Base-by-base conservation (phyloP, 768 basidiomycete species). In the Ramaria sp. region DNA sequence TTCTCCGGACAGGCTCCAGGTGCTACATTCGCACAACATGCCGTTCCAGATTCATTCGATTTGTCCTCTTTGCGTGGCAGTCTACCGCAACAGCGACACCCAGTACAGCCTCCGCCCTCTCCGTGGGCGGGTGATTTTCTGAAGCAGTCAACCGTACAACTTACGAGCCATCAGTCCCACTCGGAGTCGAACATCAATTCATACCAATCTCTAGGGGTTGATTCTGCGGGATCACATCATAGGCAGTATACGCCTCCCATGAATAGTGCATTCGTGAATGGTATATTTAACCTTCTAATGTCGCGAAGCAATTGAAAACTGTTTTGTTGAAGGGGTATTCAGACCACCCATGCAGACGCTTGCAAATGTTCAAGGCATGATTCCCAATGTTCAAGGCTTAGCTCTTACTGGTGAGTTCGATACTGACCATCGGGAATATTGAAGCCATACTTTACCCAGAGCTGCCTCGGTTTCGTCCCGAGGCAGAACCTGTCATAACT, bases 61-160 rank as follows among this genome's bases (percentile, higher is more conserved):
- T 64, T 89, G 4, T 74, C 79, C 49, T 17, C 50, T 67, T 46
- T 61, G 59, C 30, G 64, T 53, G 51, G 57, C 60, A 4, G 15
- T 15, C 58, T 61, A 22, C 46, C 50, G 22, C 64, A 54, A 51
- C 54, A 51, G 27, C 12, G 37, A 59, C 41, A 45, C 58, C 53
- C 51, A 54, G 60, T 59, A 41, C 69, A 63, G 47, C 60, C 58
- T 20, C 57, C 67, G 11, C 45, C 66, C 24, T 71, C 74, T 15
- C 68, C 74, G n/a, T 88, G 86, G 85, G 81, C 84, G 1, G 63
- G 76, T 20, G 84, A 86, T 65, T 87, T 87, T 59, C 50, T 80
- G 58, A 69, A 70, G 45, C 74, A 73, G 38, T 38, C 38, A 45
- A 38, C 5, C 31, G 17, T 48, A 17, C n/a, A 24, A 38, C 6